These are phyloP conservation scores for Didymella pinodella DNA, from an alignment of 2,329 filamentous ascomycete species.

Conservation along the genomic window DNA sequence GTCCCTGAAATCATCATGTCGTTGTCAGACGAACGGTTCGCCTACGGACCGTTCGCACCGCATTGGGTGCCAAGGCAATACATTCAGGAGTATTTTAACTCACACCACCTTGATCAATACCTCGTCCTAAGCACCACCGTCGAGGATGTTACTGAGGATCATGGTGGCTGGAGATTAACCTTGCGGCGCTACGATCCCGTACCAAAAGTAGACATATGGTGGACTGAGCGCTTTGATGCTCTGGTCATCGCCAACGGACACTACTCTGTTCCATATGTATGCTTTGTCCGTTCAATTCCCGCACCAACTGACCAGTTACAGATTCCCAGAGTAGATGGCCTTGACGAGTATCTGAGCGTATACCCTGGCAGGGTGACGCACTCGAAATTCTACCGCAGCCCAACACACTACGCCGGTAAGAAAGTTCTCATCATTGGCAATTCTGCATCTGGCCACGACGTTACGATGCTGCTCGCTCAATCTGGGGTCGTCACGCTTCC, in stretches of 20 bases:
- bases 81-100: conserved; percentile 63
- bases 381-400: conserved; percentile 50
- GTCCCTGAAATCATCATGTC: conserved; percentile 65
- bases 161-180: conserved; percentile 57
- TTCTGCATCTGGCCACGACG: conserved; percentile 45
- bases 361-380: conserved; percentile 57
- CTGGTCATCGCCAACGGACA: conserved; percentile 46
- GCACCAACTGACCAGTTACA: conserved; percentile 25
- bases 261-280: conserved; percentile 52
- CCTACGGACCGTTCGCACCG: conserved; percentile 65
- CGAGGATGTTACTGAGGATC: conserved; percentile 56
- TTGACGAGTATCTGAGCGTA: conserved; percentile 64
- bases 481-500: conserved; percentile 49
- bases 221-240: conserved; percentile 60
- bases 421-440: conserved; percentile 42
- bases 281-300: conserved; percentile 10
- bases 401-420: conserved; percentile 23
- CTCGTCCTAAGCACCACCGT: conserved; percentile 62
- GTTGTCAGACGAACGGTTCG: conserved; percentile 62
- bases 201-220: conserved; percentile 60
- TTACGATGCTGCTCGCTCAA: conserved; percentile 35
- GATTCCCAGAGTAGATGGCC: conserved; percentile 58
- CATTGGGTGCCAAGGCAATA: conserved; percentile 59
- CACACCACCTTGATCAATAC: conserved; percentile 57
- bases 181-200: conserved; percentile 58